Evolutionary conservation across 2,329 filamentous ascomycete species (phyloP), one percentile per base, ranked within the genome.

Genomic region (Coniochaeta pulveracea): DNA sequence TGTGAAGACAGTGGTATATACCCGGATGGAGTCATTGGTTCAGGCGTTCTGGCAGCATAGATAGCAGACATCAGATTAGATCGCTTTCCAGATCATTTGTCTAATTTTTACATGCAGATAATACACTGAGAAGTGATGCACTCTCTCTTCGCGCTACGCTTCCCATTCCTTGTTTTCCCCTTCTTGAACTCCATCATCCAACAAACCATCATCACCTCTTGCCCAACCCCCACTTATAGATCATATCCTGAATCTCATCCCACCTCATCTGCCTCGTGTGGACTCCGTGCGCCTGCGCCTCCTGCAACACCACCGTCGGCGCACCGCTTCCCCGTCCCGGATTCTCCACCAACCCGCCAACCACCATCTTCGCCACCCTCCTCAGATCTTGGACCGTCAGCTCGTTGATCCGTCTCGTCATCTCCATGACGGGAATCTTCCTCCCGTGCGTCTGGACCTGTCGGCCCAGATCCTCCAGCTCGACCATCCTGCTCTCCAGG

Each of bases 391-490:
- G 48, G 1, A 93, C 74, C 0, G 82, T 93, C 36, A 98, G 64
- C 5, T 64, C 67, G 50, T 94, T 84, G 44, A 98, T 98, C 51
- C 78, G 76, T 33, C 64, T 64, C 51, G 89, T 94, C 89, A 98
- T 96, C 52, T 96, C 88, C 43, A 76, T 75, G 6, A 95, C 88
- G 2, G 89, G 82, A 6, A 96, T 75, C 62, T 95, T 94, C 44
- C 76, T 74, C 15, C 89, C 91, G 52, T 96, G 88, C n/a, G 95
- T 85, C 63, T 96, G 91, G 9, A 98, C 85, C 55, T 95, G 89
- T 41, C 91, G 67, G 15, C 91, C 91, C 0, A 98, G 69, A 54
- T 98, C 91, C 59, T 98, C 91, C 6, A 98, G 72, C 62, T 96
- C 91, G 8, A 98, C 86, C 86, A 98, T 95, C 39, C 91, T 73